Conservation (phyloP, 2,329 filamentous ascomycete genomes). For the Lecanicillium sp. region DNA sequence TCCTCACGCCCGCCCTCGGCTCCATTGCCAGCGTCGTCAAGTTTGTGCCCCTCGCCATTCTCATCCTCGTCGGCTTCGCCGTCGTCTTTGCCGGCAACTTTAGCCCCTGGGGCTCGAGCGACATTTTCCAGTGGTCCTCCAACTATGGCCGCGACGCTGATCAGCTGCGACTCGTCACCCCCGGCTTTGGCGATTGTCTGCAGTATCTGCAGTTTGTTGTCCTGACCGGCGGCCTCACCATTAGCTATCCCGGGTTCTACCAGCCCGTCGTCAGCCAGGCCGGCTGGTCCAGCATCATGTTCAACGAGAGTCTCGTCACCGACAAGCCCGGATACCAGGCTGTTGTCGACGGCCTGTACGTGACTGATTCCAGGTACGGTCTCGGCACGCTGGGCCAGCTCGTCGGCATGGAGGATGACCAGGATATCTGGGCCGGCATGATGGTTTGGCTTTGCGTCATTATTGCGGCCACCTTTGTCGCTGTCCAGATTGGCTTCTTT, state of each 20-base stretch:
- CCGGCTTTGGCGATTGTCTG: slow-evolving; percentile 91
- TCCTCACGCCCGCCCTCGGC: slow-evolving; percentile 77
- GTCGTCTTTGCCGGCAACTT: slow-evolving; percentile 79
- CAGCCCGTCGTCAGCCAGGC: slow-evolving; percentile 84
- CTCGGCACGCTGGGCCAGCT: slow-evolving; percentile 73
- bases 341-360: slow-evolving; percentile 80
- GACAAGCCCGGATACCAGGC: slow-evolving; percentile 57
- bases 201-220: slow-evolving; percentile 94
- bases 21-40: slow-evolving; percentile 58
- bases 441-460: slow-evolving; percentile 83
- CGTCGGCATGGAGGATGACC: slow-evolving; percentile 65
- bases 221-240: slow-evolving; percentile 75
- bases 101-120: slow-evolving; percentile 87
- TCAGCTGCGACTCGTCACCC: slow-evolving; percentile 82
- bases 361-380: slow-evolving; percentile 58
- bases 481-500: slow-evolving; percentile 72
- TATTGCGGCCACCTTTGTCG: slow-evolving; percentile 55
- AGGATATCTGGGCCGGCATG: slow-evolving; percentile 91
- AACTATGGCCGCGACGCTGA: slow-evolving; percentile 95
- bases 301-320: slow-evolving; percentile 83
- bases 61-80: slow-evolving; percentile 73
- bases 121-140: slow-evolving; percentile 93
- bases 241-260: slow-evolving; percentile 90
- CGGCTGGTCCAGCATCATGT: slow-evolving; percentile 85
- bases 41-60: slow-evolving; percentile 69